Evolutionary conservation across 2,329 filamentous ascomycete species (phyloP), one percentile per base, ranked within the genome.

Genomic region (Decorospora gaudefroyi): DNA sequence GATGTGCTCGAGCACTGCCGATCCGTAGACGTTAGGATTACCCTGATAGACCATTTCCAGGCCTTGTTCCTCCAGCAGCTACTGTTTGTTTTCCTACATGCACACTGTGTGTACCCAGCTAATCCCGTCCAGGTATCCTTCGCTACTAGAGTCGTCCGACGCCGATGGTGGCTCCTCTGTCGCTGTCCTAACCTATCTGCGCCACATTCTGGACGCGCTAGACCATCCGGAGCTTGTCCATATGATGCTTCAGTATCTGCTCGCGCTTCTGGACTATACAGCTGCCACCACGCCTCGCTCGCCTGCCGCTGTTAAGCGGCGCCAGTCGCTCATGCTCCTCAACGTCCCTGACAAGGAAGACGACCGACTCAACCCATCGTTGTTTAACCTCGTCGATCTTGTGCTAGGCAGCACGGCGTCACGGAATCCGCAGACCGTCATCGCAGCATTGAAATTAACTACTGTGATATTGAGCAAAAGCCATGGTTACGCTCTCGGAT

Each of bases 121-220:
- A 32, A 60, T 31, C 28, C 45, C 17, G 31, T 13, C 2, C 53
- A 93, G 89, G 74, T 96, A 99, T 67, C 93, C 93, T 2, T 99
- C 95, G 1, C 77, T 99, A 21, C 79, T 99, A 10, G 92, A 99
- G 70, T 99, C 93, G 7, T 97, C 93, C 1, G 93, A 99, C 73
- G 88, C 95, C 26, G 92, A 97, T 70, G 93, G 92, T 55, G 93
- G 93, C 40, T 99, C 93, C 5, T 96, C 93, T 0, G 90, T 97
- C 15, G 93, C 93, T 3, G 93, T 99, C 9, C 78, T 97, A 51
- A 96, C 91, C 2, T 97, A 99, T 68, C 78, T 99, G 23, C 86
- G 88, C 45, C 86, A 88, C 28, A 95, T 97, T 42, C 79, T 99
- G 4, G 91, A 96, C 67, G 87, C 89, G 0, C 78, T 99, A 10